Conservation (phyloP, 176 grass and related monocot genomes). For the Rhynchospora breviuscula region DNA sequence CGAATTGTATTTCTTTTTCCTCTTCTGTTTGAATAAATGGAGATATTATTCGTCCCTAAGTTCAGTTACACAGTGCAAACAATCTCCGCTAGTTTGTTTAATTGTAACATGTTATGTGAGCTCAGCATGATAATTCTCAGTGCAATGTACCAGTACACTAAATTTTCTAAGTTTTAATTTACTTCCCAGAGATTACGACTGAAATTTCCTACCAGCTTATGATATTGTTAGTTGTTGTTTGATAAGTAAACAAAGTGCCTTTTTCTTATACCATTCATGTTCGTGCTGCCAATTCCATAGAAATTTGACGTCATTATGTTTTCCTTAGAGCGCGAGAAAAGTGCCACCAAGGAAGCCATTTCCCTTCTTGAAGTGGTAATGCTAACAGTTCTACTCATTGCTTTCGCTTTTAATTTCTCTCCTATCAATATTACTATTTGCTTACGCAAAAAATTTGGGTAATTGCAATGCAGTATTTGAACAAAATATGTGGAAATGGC, state of each 20-base stretch:
- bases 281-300: conserved; percentile 4
- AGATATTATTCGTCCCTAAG: not conserved
- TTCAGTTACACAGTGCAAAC: not conserved
- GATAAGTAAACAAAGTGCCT: not conserved
- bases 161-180: not conserved
- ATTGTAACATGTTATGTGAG: not conserved
- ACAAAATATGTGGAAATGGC: conserved; percentile 22
- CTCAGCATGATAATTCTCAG: not conserved
- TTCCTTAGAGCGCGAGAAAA: conserved; percentile 80
- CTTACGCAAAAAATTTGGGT: conserved; percentile 10
- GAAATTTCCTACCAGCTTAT: not conserved
- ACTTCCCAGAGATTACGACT: not conserved
- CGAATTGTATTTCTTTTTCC: not conserved
- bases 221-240: not conserved
- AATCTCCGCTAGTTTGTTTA: not conserved
- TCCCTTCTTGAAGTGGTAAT: conserved; percentile 68
- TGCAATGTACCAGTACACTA: not conserved
- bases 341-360: conserved; percentile 92
- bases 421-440: conserved; percentile 14
- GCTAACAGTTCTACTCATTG: conserved; percentile 12
- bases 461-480: conserved; percentile 51
- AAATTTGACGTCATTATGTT: conserved; percentile 20
- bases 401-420: conserved; percentile 19
- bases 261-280: conserved; percentile 12
- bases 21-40: not conserved